Evolutionary conservation across 257 asterid genomes (phyloP).

Genomic region (Buddleja alternifolia): DNA sequence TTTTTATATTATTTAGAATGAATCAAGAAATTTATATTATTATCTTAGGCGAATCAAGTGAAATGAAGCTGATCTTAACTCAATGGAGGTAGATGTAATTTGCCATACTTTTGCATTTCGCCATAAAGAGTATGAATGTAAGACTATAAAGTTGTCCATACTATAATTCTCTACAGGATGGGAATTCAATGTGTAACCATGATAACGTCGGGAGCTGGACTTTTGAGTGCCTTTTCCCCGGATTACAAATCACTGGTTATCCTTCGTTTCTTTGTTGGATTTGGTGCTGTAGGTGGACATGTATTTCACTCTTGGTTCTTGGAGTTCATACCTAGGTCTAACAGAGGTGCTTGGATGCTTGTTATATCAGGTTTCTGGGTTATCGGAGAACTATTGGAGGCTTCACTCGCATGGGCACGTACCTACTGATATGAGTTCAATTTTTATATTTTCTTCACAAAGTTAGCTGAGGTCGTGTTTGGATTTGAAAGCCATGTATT

Average conservation of each 20-base stretch:
- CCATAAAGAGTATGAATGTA: too few relatives aligned
- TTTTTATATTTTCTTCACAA: too few relatives aligned
- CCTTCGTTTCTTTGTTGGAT: slow-evolving; percentile 45
- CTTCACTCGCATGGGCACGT: slow-evolving; percentile 50
- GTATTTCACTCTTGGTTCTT: slow-evolving; percentile 50
- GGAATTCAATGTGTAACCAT: slow-evolving; percentile 18
- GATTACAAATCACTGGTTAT: slow-evolving; percentile 33
- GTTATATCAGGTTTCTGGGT: slow-evolving; percentile 36
- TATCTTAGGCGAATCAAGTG: too few relatives aligned
- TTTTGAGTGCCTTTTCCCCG: slow-evolving; percentile 33
- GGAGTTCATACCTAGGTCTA: slow-evolving; percentile 43
- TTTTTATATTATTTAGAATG: too few relatives aligned
- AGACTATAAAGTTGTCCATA: too few relatives aligned
- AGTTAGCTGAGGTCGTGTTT: too few relatives aligned
- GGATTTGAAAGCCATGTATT: too few relatives aligned
- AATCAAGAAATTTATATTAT: too few relatives aligned
- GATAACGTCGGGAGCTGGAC: slow-evolving; percentile 26
- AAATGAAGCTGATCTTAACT: too few relatives aligned
- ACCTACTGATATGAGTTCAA: too few relatives aligned
- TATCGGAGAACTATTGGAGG: slow-evolving; percentile 43
- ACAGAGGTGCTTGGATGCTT: slow-evolving; percentile 52
- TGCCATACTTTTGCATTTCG: too few relatives aligned
- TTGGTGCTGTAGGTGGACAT: slow-evolving; percentile 51
- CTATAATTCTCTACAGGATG: slow-evolving; percentile 14
- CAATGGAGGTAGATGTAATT: too few relatives aligned